phyloP scores from a whole-genome alignment of 768 basidiomycete genomes.

The Lentinus tigrinus region DNA sequence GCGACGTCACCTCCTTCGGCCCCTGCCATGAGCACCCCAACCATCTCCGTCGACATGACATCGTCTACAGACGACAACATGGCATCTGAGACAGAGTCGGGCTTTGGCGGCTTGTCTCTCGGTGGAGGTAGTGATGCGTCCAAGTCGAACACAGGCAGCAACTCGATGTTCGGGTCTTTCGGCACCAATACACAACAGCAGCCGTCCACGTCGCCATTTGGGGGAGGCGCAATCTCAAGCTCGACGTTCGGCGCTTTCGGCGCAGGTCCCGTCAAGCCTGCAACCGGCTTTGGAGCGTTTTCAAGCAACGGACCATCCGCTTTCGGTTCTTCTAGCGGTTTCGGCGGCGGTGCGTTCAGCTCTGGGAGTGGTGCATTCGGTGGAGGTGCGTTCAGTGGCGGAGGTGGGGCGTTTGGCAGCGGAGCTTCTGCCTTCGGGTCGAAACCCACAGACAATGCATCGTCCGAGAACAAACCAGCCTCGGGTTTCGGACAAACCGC shows the following conservation, averaged over 20 bases:
- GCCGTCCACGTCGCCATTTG: constrained; percentile 13
- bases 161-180: constrained; percentile 28
- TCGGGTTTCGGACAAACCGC: constrained; percentile 14
- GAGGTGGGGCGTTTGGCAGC: no score
- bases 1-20: background rate
- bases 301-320: constrained; percentile 19
- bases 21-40: background rate
- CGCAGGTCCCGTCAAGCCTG: constrained; percentile 19
- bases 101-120: constrained; percentile 28
- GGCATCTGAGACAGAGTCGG: constrained; percentile 20
- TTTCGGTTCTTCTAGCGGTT: constrained; percentile 5
- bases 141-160: constrained; percentile 14
- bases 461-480: background rate
- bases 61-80: constrained; percentile 19
- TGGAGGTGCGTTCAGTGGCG: background rate
- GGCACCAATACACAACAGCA: constrained; percentile 5
- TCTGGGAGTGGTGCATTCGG: background rate
- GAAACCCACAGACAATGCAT: background rate
- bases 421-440: constrained; percentile 1
- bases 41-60: constrained; percentile 11
- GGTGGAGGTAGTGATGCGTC: constrained; percentile 15
- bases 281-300: constrained; percentile 31
- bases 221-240: constrained; percentile 8
- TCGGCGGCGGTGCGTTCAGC: background rate
- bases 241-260: constrained; percentile 11